Evolutionary conservation across 768 basidiomycete species (phyloP).

Genomic region (Phylloporus scabripes): DNA sequence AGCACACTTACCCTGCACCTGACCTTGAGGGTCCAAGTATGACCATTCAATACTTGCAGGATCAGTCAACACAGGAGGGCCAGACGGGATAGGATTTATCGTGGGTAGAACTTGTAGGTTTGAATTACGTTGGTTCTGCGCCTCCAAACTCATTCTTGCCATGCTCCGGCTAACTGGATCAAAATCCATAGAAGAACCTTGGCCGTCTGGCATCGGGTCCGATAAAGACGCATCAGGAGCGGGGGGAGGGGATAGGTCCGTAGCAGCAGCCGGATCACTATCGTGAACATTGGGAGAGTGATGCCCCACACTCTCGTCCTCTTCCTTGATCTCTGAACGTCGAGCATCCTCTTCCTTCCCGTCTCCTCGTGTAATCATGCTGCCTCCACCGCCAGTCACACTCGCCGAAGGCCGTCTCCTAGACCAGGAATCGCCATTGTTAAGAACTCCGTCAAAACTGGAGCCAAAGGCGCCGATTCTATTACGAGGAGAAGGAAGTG

Average conservation of each 20-base stretch:
- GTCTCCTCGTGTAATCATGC: constrained; percentile 36
- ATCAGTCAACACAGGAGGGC: constrained; percentile 46
- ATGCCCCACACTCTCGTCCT: constrained; percentile 37
- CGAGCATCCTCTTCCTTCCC: constrained; percentile 38
- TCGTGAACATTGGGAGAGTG: constrained; percentile 5
- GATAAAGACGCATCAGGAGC: constrained; percentile 6
- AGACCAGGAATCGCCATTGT: constrained; percentile 64
- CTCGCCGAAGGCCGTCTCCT: constrained; percentile 60
- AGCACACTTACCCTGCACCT: constrained; percentile 67
- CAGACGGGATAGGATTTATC: constrained; percentile 16
- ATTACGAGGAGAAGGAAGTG: constrained; percentile 58
- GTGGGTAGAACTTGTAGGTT: constrained; percentile 6
- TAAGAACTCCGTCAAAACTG: constrained; percentile 71
- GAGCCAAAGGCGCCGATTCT: constrained; percentile 52
- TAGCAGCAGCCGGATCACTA: constrained; percentile 3
- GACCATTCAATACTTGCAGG: constrained; percentile 74
- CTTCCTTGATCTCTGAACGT: constrained; percentile 52
- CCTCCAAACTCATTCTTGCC: constrained; percentile 14
- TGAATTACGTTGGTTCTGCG: constrained; percentile 5
- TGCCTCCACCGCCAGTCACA: constrained; percentile 37
- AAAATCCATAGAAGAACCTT: constrained; percentile 6
- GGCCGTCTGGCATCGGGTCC: constrained; percentile 5
- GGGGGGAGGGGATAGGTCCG: constrained; percentile 11
- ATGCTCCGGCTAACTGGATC: constrained; percentile 10
- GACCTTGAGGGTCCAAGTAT: constrained; percentile 89